Evolutionary conservation across 805 yeast genomes (phyloP).

Genomic region (Yarrowia phangngaensis): DNA sequence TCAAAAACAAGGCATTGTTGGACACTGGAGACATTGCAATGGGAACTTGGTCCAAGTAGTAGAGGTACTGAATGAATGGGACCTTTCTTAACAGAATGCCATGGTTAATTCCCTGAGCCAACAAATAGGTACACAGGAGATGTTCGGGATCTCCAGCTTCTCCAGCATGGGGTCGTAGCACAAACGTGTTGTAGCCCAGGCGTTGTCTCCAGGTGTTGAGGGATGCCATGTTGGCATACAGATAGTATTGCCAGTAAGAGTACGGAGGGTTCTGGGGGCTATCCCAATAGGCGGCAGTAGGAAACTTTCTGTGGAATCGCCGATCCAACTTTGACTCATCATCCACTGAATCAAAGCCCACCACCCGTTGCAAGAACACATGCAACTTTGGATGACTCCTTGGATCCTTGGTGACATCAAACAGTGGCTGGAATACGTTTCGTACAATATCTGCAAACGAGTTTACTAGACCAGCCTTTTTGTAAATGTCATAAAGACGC

Average conservation of each 20-base stretch:
- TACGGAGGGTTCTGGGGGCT: constrained; percentile 87
- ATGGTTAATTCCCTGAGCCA: constrained; percentile 90
- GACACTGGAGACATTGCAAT: constrained; percentile 98
- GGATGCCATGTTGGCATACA: constrained; percentile 81
- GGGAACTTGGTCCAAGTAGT: constrained; percentile 90
- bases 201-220: constrained; percentile 77
- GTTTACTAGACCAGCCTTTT: constrained; percentile 62
- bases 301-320: constrained; percentile 74
- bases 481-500: constrained; percentile 84
- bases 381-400: constrained; percentile 83
- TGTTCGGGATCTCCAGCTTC: constrained; percentile 99
- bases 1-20: constrained; percentile 90
- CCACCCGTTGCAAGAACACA: constrained; percentile 84
- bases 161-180: constrained; percentile 96
- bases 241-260: constrained; percentile 85
- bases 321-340: constrained; percentile 93
- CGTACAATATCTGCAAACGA: constrained; percentile 71
- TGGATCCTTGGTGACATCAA: constrained; percentile 86
- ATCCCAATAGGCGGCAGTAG: constrained; percentile 83
- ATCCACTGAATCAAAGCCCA: constrained; percentile 97
- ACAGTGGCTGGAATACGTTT: constrained; percentile 82
- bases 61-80: constrained; percentile 91
- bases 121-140: constrained; percentile 79
- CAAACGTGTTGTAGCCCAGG: constrained; percentile 80
- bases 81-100: constrained; percentile 90